Evolutionary conservation across 2,329 filamentous ascomycete species (phyloP).

Genomic region (Exserohilum turcica): DNA sequence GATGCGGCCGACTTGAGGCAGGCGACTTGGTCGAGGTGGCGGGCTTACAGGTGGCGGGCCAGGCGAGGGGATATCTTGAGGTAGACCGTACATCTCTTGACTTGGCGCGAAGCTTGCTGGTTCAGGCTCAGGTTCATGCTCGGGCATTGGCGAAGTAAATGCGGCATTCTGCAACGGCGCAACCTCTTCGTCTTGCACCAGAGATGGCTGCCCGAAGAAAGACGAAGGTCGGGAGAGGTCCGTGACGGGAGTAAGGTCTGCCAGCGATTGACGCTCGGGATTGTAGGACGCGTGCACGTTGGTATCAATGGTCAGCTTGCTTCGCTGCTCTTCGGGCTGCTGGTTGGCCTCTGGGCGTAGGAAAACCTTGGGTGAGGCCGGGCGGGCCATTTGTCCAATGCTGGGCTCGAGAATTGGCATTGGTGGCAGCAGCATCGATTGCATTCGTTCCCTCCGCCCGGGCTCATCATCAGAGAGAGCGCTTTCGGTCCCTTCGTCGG

Average conservation of each 20-base stretch:
- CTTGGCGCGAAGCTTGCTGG: background rate
- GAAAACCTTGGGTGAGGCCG: conserved; percentile 47
- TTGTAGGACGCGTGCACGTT: conserved; percentile 16
- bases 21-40: conserved; percentile 62
- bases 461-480: conserved; percentile 28
- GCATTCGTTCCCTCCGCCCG: conserved; percentile 38
- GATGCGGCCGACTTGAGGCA: conserved; percentile 84
- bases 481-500: conserved; percentile 33
- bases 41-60: conserved; percentile 32
- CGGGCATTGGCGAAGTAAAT: background rate
- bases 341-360: conserved; percentile 30
- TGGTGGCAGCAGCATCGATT: conserved; percentile 48
- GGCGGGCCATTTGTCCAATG: conserved; percentile 31
- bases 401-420: conserved; percentile 41
- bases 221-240: conserved; percentile 43
- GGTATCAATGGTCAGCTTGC: conserved; percentile 30
- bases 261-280: conserved; percentile 24
- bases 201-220: conserved; percentile 28
- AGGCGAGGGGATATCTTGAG: conserved; percentile 30
- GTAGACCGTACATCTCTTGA: conserved; percentile 8
- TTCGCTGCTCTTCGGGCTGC: conserved; percentile 19
- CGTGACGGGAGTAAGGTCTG: conserved; percentile 41
- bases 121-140: background rate
- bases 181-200: conserved; percentile 12
- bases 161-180: background rate